phyloP scores from a whole-genome alignment of 106 monocot genomes.

The Allium cepa region DNA sequence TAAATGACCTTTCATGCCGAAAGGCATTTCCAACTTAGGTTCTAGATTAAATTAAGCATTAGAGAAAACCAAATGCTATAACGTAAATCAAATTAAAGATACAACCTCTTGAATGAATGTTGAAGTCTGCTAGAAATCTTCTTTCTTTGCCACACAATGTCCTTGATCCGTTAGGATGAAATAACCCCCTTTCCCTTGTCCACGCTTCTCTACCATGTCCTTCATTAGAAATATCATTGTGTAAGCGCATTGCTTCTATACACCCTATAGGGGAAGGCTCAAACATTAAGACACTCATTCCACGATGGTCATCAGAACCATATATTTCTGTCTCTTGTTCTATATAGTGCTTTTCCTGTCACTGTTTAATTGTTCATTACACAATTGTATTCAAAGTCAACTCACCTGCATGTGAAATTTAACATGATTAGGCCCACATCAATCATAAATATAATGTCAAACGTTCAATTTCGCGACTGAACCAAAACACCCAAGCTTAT shows the following conservation, averaged over 20 bases:
- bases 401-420: no score
- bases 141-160: conserved; percentile 54
- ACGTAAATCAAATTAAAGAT: neutral
- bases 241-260: conserved; percentile 48
- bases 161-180: conserved; percentile 37
- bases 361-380: conserved; percentile 10
- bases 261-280: conserved; percentile 40
- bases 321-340: conserved; percentile 31
- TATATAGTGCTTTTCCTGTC: conserved; percentile 8
- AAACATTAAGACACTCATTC: conserved; percentile 65
- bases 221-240: conserved; percentile 41
- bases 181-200: conserved; percentile 22
- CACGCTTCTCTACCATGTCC: conserved; percentile 50
- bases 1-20: no score
- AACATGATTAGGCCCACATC: no score
- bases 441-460: no score
- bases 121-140: conserved; percentile 48
- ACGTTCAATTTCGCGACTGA: no score
- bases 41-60: no score
- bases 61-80: no score
- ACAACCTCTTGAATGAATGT: conserved; percentile 42
- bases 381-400: neutral
- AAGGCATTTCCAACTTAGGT: no score
- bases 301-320: conserved; percentile 82
- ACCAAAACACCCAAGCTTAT: no score